Evolutionary conservation across 345 rosid species (phyloP).

Genomic region (Populus pruinosa): DNA sequence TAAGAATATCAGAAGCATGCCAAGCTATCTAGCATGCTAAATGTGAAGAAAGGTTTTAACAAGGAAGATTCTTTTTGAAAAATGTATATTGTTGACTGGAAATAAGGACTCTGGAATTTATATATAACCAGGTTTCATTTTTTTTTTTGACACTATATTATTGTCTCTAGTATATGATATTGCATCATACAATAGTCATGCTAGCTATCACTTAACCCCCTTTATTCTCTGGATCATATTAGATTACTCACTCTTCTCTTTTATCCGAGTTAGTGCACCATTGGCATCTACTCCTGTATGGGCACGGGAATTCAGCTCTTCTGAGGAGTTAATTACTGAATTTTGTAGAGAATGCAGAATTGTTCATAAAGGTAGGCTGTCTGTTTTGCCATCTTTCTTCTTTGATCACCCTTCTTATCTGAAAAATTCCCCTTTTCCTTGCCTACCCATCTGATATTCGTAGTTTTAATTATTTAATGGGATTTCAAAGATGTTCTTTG

Average conservation of each 20-base stretch:
- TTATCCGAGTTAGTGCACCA: constrained; percentile 63
- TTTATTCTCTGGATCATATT: background rate
- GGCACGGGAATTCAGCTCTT: constrained; percentile 77
- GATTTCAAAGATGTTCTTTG: constrained; percentile 2
- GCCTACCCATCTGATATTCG: background rate
- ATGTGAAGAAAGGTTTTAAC: background rate
- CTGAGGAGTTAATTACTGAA: constrained; percentile 87
- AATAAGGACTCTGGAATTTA: background rate
- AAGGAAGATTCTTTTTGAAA: background rate
- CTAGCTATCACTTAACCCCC: background rate
- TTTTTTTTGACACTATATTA: background rate
- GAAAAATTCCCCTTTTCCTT: background rate
- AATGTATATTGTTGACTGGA: background rate
- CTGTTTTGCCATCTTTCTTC: background rate
- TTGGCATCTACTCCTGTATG: constrained; percentile 88
- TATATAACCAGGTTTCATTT: background rate
- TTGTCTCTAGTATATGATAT: background rate
- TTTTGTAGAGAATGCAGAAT: constrained; percentile 97
- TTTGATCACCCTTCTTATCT: background rate
- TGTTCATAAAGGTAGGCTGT: constrained; percentile 82
- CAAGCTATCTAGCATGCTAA: background rate
- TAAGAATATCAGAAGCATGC: constrained; percentile 4
- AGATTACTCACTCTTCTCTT: constrained; percentile 11
- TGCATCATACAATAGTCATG: background rate
- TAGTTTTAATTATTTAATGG: background rate